A percentile compares a stretch with the other conserved stretches of the same genome.
phyloP scores from a whole-genome alignment of 192 early-diverging fungal species.

The Radiomyces spectabilis region DNA sequence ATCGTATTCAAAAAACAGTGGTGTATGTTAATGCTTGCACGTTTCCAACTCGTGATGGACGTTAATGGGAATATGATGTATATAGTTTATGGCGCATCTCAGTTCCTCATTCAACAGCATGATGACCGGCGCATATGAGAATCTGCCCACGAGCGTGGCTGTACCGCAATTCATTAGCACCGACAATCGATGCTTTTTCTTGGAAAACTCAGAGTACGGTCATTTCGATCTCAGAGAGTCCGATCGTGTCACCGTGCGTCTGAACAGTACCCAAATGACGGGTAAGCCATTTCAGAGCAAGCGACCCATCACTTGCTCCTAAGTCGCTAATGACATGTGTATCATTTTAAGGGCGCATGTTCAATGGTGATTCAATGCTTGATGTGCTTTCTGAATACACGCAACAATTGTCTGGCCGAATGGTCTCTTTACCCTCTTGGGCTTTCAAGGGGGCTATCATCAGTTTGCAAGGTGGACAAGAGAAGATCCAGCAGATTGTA shows the following conservation, averaged over 20 bases:
- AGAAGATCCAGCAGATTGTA: slow-evolving; percentile 23
- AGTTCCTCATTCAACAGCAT: too few relatives aligned
- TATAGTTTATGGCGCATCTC: too few relatives aligned
- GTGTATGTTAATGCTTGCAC: too few relatives aligned
- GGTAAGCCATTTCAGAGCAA: not conserved
- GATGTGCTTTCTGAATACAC: slow-evolving; percentile 32
- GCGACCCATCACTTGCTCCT: not conserved
- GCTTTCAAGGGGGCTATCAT: slow-evolving; percentile 23
- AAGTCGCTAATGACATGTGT: not conserved
- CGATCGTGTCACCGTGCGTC: slow-evolving; percentile 22
- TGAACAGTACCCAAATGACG: slow-evolving; percentile 5
- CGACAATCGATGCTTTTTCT: slow-evolving; percentile 20
- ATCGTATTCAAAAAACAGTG: too few relatives aligned
- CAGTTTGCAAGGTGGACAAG: slow-evolving; percentile 29
- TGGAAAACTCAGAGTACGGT: slow-evolving; percentile 28
- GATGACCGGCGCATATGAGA: too few relatives aligned
- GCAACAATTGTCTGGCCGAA: slow-evolving; percentile 23
- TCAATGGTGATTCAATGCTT: slow-evolving; percentile 25
- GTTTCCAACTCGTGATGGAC: too few relatives aligned
- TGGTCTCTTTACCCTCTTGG: slow-evolving; percentile 31
- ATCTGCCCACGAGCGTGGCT: slow-evolving; percentile 30
- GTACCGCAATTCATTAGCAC: slow-evolving; percentile 30
- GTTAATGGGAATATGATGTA: too few relatives aligned
- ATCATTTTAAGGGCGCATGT: slow-evolving; percentile 18
- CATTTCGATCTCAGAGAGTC: slow-evolving; percentile 27